A percentile compares a stretch with the other conserved stretches of the same genome.
Evolutionary conservation across 768 basidiomycete species (phyloP).

Genomic region (Hydnomerulius pinastri): DNA sequence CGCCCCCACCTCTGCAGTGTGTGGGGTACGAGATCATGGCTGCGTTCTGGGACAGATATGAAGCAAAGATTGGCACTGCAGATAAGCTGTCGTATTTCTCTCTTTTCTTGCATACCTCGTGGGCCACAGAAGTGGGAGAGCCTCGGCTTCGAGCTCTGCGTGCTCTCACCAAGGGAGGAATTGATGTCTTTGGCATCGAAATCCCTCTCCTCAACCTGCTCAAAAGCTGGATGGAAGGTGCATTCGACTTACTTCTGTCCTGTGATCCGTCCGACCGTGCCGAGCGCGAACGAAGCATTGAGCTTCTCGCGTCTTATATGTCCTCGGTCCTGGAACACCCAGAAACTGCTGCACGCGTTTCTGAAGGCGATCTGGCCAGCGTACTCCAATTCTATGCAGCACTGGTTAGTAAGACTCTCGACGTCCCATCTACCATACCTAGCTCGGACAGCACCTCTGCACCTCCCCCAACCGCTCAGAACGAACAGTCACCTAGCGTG

Average conservation of each 20-base stretch:
- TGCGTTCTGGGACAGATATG: constrained; percentile 65
- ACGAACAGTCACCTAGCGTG: constrained; percentile 26
- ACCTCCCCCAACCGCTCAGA: constrained; percentile 33
- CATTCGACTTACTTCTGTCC: constrained; percentile 53
- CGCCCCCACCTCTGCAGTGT: constrained; percentile 59
- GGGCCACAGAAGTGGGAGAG: constrained; percentile 74
- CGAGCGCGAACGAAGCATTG: constrained; percentile 67
- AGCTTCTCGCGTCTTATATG: constrained; percentile 60
- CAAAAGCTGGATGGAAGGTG: constrained; percentile 65
- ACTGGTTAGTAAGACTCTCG: constrained; percentile 57
- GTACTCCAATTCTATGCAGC: constrained; percentile 61
- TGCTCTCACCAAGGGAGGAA: constrained; percentile 61
- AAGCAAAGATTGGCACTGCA: constrained; percentile 47
- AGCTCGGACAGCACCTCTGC: constrained; percentile 14
- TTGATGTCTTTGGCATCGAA: constrained; percentile 68
- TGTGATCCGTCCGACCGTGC: constrained; percentile 41
- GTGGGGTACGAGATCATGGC: constrained; percentile 74
- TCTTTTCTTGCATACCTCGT: constrained; percentile 54
- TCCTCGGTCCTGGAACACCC: constrained; percentile 48
- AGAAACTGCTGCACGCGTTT: constrained; percentile 59
- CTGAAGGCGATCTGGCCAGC: constrained; percentile 56
- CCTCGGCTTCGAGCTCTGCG: constrained; percentile 66
- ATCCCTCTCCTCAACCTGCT: constrained; percentile 53
- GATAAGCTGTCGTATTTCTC: constrained; percentile 68
- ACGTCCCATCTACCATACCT: constrained; percentile 26